phyloP scores from a whole-genome alignment of 441 rosid genomes.

The Macaranga tanarius region DNA sequence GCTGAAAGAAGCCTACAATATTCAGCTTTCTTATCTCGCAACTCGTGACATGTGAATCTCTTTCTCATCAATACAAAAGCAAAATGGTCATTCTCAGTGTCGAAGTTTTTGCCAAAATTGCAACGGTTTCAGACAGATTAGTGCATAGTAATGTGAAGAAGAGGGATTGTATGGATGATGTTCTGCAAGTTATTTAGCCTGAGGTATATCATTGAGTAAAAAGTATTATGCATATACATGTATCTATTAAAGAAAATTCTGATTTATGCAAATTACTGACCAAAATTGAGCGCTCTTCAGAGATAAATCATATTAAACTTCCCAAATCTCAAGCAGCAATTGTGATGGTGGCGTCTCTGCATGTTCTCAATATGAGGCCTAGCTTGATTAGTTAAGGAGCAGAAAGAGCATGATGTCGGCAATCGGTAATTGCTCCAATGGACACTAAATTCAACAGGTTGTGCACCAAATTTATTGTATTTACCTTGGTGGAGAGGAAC shows the following conservation, averaged over 20 bases:
- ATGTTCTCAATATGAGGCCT: too few relatives aligned
- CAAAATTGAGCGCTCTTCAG: not conserved
- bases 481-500: too few relatives aligned
- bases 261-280: not conserved
- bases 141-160: not conserved
- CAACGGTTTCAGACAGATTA: not conserved
- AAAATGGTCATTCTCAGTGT: not conserved
- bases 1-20: constrained; percentile 73
- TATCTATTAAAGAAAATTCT: constrained; percentile 1
- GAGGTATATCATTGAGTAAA: not conserved
- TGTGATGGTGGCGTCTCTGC: not conserved
- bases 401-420: too few relatives aligned
- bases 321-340: not conserved
- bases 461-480: too few relatives aligned
- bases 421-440: too few relatives aligned
- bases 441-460: too few relatives aligned
- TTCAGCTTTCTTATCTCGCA: constrained; percentile 76
- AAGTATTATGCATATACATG: not conserved
- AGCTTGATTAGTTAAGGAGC: too few relatives aligned
- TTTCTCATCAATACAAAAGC: constrained; percentile 15
- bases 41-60: constrained; percentile 47
- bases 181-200: constrained; percentile 9
- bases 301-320: not conserved
- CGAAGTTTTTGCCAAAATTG: not conserved
- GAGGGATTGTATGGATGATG: not conserved